Evolutionary conservation across 768 basidiomycete species (phyloP).

Genomic region (Amanita pseudoporphyria): DNA sequence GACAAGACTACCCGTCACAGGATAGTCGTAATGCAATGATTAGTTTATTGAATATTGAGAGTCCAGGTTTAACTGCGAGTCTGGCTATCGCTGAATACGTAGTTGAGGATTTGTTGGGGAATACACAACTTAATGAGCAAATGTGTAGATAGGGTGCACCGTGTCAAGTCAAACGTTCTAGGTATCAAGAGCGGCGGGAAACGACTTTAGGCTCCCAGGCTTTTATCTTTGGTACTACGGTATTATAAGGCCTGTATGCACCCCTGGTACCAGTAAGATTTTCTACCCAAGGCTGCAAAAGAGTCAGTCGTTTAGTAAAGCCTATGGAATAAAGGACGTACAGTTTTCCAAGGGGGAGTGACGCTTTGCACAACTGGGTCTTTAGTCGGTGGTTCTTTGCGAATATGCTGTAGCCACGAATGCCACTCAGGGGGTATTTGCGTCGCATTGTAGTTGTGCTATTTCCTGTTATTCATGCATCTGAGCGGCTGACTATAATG

Average conservation of each 20-base stretch:
- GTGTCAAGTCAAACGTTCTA: neutral
- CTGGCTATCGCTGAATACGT: slow-evolving; percentile 84
- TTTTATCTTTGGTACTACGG: slow-evolving; percentile 69
- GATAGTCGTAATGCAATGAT: slow-evolving; percentile 46
- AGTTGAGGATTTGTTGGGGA: slow-evolving; percentile 45
- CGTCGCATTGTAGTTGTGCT: slow-evolving; percentile 85
- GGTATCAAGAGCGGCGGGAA: slow-evolving; percentile 27
- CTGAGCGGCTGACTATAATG: slow-evolving; percentile 1
- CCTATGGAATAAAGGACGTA: slow-evolving; percentile 27
- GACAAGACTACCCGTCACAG: slow-evolving; percentile 45
- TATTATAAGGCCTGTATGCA: slow-evolving; percentile 85
- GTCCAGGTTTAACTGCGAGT: slow-evolving; percentile 82
- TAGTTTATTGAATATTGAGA: slow-evolving; percentile 84
- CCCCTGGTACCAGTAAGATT: slow-evolving; percentile 91
- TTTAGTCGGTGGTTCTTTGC: slow-evolving; percentile 67
- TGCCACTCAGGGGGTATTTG: slow-evolving; percentile 98
- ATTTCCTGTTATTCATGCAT: slow-evolving; percentile 4
- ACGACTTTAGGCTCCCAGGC: slow-evolving; percentile 75
- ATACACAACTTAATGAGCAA: slow-evolving; percentile 4
- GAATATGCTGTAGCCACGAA: slow-evolving; percentile 89
- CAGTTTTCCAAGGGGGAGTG: slow-evolving; percentile 77
- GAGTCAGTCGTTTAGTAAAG: slow-evolving; percentile 6
- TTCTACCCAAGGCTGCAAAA: slow-evolving; percentile 65
- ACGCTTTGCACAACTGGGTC: slow-evolving; percentile 63
- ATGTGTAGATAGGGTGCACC: neutral